Base-by-base conservation (phyloP, 2,329 filamentous ascomycete genomes). In the Apiospora koreana region DNA sequence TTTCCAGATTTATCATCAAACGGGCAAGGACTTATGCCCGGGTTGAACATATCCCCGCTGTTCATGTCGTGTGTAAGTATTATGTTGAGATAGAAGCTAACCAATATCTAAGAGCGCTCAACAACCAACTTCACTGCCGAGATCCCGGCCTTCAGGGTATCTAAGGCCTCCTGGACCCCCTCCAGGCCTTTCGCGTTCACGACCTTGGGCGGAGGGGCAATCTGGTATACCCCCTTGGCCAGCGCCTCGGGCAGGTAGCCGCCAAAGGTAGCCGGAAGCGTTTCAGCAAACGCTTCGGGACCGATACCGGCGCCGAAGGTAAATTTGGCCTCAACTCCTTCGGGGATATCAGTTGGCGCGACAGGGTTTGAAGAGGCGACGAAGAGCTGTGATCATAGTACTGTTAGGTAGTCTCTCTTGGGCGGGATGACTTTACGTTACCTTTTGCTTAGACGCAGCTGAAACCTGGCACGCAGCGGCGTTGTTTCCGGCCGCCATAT, bases 371-470 rank as follows among this genome's bases (percentile, higher is more conserved):
- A 62, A 23, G 31, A 62, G 18, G 54, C 54, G 3, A 62, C 54
- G 31, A 62, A 38, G 54, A 35, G 35, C 35, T 35, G 3, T 3
- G 35, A 35, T 3, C 3, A 8, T 8, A 8, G 35, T 35, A 4
- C 8, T 35, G 3, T 35, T 35, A n/a, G n/a, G n/a, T n/a, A n/a
- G n/a, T n/a, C n/a, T n/a, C n/a, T n/a, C n/a, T n/a, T n/a, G n/a
- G n/a, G n/a, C n/a, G n/a, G n/a, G n/a, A n/a, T n/a, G n/a, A n/a
- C n/a, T n/a, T n/a, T n/a, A n/a, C n/a, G n/a, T 62, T 10, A 69
- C 45, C 46, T 71, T 72, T 48, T 74, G 71, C 66, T 73, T 72
- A 3, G 72, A 72, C 41, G 69, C 71, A n/a, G 70, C 45, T 25
- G 73, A 58, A 9, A 73, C 69, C 43, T 70, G 65, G 31, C 69